Evolutionary conservation across 441 rosid species (phyloP).

Genomic region (Adansonia rubrostipa): DNA sequence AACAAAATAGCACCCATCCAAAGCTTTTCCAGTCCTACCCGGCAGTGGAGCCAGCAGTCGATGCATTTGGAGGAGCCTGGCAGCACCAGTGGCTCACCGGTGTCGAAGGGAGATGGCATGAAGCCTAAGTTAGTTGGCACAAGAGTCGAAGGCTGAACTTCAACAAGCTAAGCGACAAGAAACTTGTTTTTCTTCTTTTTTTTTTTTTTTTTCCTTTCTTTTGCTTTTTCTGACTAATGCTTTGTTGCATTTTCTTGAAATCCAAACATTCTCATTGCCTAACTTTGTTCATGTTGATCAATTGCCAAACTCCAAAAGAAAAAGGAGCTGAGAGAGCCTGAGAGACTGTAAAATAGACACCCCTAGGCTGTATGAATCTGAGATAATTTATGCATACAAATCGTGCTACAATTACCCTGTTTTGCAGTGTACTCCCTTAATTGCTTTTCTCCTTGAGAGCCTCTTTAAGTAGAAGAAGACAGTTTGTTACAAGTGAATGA

Average conservation of each 20-base stretch:
- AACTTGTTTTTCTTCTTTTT: not conserved
- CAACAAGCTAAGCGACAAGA: constrained; percentile 32
- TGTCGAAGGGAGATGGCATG: constrained; percentile 24
- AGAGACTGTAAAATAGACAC: not conserved
- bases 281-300: constrained; percentile 1
- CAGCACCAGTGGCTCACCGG: constrained; percentile 27
- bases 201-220: not conserved
- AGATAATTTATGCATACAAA: constrained; percentile 2
- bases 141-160: constrained; percentile 29
- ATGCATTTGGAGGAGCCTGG: constrained; percentile 41
- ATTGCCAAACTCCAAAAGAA: not conserved
- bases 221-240: constrained; percentile 9
- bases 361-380: too few relatives aligned
- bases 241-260: constrained; percentile 21
- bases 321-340: not conserved
- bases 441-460: not conserved
- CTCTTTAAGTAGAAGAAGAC: too few relatives aligned
- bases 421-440: not conserved
- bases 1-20: constrained; percentile 35
- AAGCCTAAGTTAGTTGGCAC: constrained; percentile 24
- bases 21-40: constrained; percentile 46
- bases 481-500: not conserved
- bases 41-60: constrained; percentile 37
- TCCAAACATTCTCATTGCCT: constrained; percentile 1
- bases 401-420: not conserved